Conservation (phyloP, 305 asterid genomes). For the Salvia sclarea region DNA sequence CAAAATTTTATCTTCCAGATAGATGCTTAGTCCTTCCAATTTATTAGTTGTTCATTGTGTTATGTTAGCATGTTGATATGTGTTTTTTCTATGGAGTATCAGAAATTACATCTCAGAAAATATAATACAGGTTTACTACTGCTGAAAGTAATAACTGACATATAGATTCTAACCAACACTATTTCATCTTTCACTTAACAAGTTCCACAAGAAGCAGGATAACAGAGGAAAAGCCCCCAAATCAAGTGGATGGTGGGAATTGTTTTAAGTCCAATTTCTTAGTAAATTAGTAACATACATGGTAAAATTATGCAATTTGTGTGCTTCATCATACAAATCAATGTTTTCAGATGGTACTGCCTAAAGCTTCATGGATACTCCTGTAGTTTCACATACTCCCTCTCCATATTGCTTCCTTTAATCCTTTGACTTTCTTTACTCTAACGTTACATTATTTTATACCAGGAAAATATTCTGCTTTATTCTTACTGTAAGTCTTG, state of each 20-base stretch:
- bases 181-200: conserved; percentile 19
- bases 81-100: neutral
- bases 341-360: neutral
- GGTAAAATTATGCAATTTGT: neutral
- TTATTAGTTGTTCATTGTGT: conserved; percentile 16
- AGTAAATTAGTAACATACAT: neutral
- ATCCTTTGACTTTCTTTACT: neutral
- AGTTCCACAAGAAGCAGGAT: conserved; percentile 6
- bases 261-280: neutral
- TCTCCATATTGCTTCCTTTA: neutral
- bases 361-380: conserved; percentile 20
- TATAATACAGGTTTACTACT: neutral
- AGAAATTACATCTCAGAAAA: neutral
- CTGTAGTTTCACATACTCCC: conserved; percentile 7
- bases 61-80: neutral
- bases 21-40: conserved; percentile 15
- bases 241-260: neutral
- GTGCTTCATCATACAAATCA: conserved; percentile 13
- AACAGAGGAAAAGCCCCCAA: conserved; percentile 19
- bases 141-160: neutral
- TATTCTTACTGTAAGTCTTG: conserved; percentile 2
- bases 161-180: conserved; percentile 24
- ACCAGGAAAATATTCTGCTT: neutral
- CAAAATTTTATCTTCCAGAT: neutral
- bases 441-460: no score